Percentiles rank a stretch among this genome's conserved stretches.
These are phyloP conservation scores for Zygosaccharomyces kombuchaensis DNA, from an alignment of 805 yeast genomes.

Conservation along the genomic window DNA sequence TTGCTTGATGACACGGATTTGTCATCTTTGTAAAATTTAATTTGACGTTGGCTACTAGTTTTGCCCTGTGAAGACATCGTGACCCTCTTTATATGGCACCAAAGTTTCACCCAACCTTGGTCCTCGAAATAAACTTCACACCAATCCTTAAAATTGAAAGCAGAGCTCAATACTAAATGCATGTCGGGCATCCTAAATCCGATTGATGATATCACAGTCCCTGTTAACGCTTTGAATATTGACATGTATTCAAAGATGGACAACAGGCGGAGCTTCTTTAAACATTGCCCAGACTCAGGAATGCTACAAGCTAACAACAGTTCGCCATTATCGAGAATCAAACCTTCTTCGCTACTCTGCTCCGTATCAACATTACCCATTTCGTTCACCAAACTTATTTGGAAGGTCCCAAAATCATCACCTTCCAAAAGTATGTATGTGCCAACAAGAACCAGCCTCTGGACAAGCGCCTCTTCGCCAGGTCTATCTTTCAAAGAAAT, in stretches of 20 bases:
- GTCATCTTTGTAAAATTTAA: conserved; percentile 29
- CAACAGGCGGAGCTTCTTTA: conserved; percentile 15
- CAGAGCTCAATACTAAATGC: conserved; percentile 25
- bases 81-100: conserved; percentile 33
- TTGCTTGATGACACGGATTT: conserved; percentile 25
- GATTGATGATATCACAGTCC: conserved; percentile 25
- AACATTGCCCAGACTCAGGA: conserved; percentile 1
- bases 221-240: conserved; percentile 28
- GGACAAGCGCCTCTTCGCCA: conserved; percentile 7
- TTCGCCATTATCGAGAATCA: conserved; percentile 11
- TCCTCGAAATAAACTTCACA: conserved; percentile 31
- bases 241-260: conserved; percentile 28
- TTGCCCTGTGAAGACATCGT: conserved; percentile 11
- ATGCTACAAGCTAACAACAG: conserved; percentile 9
- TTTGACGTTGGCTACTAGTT: conserved; percentile 25
- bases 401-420: conserved; percentile 5
- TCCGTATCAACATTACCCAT: conserved; percentile 6
- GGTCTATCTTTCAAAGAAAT: conserved; percentile 11
- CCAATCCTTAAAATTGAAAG: conserved; percentile 34
- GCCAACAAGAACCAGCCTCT: conserved; percentile 12
- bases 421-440: conserved; percentile 10
- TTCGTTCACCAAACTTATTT: conserved; percentile 10
- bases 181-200: conserved; percentile 30
- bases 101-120: conserved; percentile 32
- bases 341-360: conserved; percentile 6